These are phyloP conservation scores for Paxillus ammoniavirescens DNA, from an alignment of 768 basidiomycete species.

Conservation along the genomic window DNA sequence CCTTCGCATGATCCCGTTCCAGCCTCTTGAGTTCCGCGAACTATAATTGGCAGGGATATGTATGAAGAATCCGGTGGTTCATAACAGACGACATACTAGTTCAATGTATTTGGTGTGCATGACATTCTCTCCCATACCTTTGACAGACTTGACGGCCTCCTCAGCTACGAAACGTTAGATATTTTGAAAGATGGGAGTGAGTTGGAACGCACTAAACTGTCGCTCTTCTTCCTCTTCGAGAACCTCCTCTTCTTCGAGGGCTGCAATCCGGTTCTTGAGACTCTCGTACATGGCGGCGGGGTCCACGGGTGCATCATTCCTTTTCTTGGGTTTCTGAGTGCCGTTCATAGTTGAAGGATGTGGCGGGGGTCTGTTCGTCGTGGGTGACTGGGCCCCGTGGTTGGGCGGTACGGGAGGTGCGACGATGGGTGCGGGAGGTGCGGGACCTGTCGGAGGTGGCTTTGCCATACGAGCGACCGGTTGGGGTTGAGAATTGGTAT, in stretches of 20 bases:
- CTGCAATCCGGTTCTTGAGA: slow-evolving; percentile 85
- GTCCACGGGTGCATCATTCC: slow-evolving; percentile 66
- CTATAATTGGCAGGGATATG: slow-evolving; percentile 39
- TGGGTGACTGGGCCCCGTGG: slow-evolving; percentile 37
- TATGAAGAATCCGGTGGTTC: slow-evolving; percentile 16
- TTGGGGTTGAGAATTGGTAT: slow-evolving; percentile 8
- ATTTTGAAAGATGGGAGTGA: neutral
- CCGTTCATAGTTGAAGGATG: slow-evolving; percentile 30
- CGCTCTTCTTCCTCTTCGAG: slow-evolving; percentile 86
- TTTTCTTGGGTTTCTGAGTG: slow-evolving; percentile 65
- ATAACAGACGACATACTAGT: slow-evolving; percentile 52
- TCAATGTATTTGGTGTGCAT: slow-evolving; percentile 88
- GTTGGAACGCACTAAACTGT: slow-evolving; percentile 57
- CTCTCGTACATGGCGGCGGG: slow-evolving; percentile 87
- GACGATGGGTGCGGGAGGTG: slow-evolving; percentile 59
- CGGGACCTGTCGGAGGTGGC: slow-evolving; percentile 56
- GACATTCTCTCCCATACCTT: slow-evolving; percentile 77
- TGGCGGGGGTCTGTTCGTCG: slow-evolving; percentile 32
- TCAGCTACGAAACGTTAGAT: slow-evolving; percentile 53
- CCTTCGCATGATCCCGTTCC: slow-evolving; percentile 87
- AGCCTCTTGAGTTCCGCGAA: slow-evolving; percentile 86
- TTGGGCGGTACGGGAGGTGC: slow-evolving; percentile 56
- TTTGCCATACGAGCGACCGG: slow-evolving; percentile 39
- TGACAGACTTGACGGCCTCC: slow-evolving; percentile 84
- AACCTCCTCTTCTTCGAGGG: slow-evolving; percentile 84